Base-by-base conservation (phyloP, 192 early-diverging fungal species). In the Gamsiella multidivaricata region DNA sequence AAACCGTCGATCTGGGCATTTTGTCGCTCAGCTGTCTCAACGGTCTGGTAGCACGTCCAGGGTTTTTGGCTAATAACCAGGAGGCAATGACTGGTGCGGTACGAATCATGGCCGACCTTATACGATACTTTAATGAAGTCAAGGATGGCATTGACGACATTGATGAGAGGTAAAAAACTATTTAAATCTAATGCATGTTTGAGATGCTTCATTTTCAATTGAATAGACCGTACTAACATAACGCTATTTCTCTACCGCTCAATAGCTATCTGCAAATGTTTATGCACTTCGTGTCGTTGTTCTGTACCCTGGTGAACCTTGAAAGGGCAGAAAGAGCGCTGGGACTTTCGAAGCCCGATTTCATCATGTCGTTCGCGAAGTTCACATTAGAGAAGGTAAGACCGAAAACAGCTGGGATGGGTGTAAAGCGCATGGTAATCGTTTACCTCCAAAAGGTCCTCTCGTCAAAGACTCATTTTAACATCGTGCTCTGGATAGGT, bases 81-180 rank as follows among this genome's bases (percentile, higher is more conserved):
- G 74, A 78, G 37, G 61, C 63, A 1, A 68, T 78, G 60, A 67
- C 65, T n/a, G 59, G 54, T 28, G 65, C 74, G 14, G 65, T 78
- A 11, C 60, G 65, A 11, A 39, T 68, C 28, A 78, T 78, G 47
- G 65, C 65, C 11, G 65, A 67, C 34, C 60, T 78, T 6, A 78
- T 78, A 23, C 65, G 65, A 25, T 78, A 78, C 45, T 78, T 78
- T 37, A 78, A 78, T 47, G 74, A 78, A 45, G 65, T 78, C 31
- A 55, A 62, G 54, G 65, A 78, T 36, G 74, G 74, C 37, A 78
- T 78, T 42, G 74, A 78, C 42, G 74, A 78, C 22, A 69, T 78
- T 58, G 74, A 78, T 34, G 65, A 68, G 41, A 62, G 65, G 74
- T 78, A 67, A 12, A 25, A 42, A 52, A 43, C 45, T 15, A 34